Base-by-base conservation (phyloP, 768 basidiomycete species). In the Strobilomyces confusus region DNA sequence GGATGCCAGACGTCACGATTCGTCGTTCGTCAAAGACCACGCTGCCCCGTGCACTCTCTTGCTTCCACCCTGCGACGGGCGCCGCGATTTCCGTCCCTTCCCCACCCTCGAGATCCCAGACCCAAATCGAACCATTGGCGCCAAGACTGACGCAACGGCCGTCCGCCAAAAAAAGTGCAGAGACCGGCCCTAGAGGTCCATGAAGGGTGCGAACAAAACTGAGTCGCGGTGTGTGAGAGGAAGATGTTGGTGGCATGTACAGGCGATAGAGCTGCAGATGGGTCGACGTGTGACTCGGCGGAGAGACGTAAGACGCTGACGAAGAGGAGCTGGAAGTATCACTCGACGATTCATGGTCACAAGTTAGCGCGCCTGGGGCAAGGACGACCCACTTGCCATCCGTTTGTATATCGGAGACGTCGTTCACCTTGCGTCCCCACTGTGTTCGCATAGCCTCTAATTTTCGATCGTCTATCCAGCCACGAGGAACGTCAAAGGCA, bases 381-480 rank as follows among this genome's bases (percentile, higher is more conserved):
- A 91, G 76, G 13, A 92, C 84, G 52, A 80, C 83, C 87, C 88
- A 92, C 75, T 89, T 91, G 9, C 90, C 90, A 63, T 92, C 90
- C 6, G 90, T 89, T 61, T 89, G 84, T 15, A 80, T 84, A 59
- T 83, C 86, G n/a, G 84, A 80, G 29, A 92, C 83, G 13, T 75
- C 73, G 41, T 73, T 71, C 19, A 92, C 79, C 67, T 89, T 91
- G 52, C 89, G 86, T 26, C 79, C 77, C 86, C 88, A 90, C 57
- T 92, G 90, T 58, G 87, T 84, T 33, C 81, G 81, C 75, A 89
- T 81, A 22, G 68, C 58, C 25, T 74, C 75, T 37, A 91, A 70
- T 65, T 84, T 83, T 46, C 75, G 64, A 48, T 82, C 80, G 65
- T 90, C 84, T 48, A 90, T 75, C 82, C 84, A 90, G 5, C 84